phyloP scores from a whole-genome alignment of 2,329 filamentous ascomycete genomes.

The Pezicula neosporulosa region DNA sequence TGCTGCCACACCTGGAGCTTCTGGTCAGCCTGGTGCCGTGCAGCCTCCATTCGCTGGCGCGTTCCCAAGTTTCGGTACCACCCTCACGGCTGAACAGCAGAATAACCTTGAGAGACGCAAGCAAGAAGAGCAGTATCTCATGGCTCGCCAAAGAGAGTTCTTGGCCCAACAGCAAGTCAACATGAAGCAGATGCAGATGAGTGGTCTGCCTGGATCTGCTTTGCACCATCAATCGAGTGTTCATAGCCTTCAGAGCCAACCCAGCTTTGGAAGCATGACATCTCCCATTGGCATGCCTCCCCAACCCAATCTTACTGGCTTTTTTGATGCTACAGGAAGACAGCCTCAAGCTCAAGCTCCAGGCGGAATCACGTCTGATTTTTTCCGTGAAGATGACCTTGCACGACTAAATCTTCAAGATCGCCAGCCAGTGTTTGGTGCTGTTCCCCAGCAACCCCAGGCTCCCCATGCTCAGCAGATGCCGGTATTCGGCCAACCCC shows the following conservation, averaged over 20 bases:
- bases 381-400: conserved; percentile 70
- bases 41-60: conserved; percentile 88
- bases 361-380: conserved; percentile 44
- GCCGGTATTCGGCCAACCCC: conserved; percentile 21
- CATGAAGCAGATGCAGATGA: conserved; percentile 68
- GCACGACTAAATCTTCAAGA: conserved; percentile 58
- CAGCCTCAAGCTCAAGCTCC: conserved; percentile 36
- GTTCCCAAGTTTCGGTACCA: conserved; percentile 95
- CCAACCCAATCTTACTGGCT: conserved; percentile 49
- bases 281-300: conserved; percentile 66
- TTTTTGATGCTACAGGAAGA: conserved; percentile 60
- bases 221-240: conserved; percentile 93
- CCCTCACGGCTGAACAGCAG: conserved; percentile 94
- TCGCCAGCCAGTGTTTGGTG: conserved; percentile 19
- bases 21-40: conserved; percentile 57
- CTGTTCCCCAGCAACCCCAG: conserved; percentile 16
- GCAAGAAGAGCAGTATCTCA: conserved; percentile 95
- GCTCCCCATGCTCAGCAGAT: conserved; percentile 25
- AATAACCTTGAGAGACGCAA: conserved; percentile 95
- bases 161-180: conserved; percentile 82
- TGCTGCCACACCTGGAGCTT: conserved; percentile 30
- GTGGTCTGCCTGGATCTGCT: conserved; percentile 38
- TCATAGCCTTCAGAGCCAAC: conserved; percentile 94
- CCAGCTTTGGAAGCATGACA: conserved; percentile 91
- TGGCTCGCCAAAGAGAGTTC: conserved; percentile 93